Evolutionary conservation across 2,329 filamentous ascomycete species (phyloP), one percentile per base, ranked within the genome.

Genomic region (Penicillium sp.): DNA sequence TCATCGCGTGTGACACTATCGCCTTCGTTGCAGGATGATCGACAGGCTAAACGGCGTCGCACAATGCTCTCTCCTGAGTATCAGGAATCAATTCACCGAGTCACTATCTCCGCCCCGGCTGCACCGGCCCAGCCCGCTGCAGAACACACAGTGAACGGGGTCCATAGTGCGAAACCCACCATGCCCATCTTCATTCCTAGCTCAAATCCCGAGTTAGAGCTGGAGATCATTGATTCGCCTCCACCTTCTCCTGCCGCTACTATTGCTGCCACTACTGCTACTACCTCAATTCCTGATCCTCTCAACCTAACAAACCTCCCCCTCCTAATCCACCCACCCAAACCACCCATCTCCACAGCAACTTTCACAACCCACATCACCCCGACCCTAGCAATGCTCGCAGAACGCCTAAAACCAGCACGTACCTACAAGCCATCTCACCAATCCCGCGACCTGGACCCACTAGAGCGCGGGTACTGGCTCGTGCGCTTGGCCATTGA

Each of bases 381-480:
- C 0, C 67, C 70, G 10, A 72, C 75, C 3, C 73, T 87, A 14
- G 60, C 71, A 8, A 75, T 78, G 56, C 72, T 89, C 1, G 77
- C 76, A 2, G 65, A 69, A 0, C 75, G 78, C n/a, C 71, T 80
- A 22, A 74, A 79, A 13, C 69, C 83, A 3, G 55, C 69, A 0
- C 75, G 73, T 2, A 76, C 78, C 3, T 88, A 80, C 66, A 73
- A 67, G 4, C 83, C 84, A 0, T 56, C 61, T 4, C 54, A 68
- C 1, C 75, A 80, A 43, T 69, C 70, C 1, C 75, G 84, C 3
- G 63, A 68, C 0, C 69, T 86, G 1, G 69, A 76, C 2, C 69
- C 71, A 0, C 79, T 86, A 31, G 89, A 95, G 65, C 78, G 91
- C 13, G 91, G 90, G 0, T 83, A 87, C 68, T 96, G 91, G 91